Evolutionary conservation across 371 early-diverging fungal genomes (phyloP).

Genomic region (Zychaea mexicana): DNA sequence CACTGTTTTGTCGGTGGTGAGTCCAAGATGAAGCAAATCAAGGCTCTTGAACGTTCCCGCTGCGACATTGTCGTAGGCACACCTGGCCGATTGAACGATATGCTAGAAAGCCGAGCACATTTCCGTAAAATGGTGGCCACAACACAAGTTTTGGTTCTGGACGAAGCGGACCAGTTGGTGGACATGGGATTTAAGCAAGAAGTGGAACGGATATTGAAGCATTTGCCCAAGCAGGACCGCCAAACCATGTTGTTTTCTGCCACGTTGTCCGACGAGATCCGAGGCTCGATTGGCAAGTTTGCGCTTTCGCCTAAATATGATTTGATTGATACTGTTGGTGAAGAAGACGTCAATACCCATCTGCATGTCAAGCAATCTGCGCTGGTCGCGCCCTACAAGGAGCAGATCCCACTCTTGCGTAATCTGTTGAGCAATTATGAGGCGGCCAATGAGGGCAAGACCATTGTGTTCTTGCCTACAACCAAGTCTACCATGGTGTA

Average conservation of each 20-base stretch:
- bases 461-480: conserved; percentile 92
- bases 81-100: conserved; percentile 92
- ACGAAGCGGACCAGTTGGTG: conserved; percentile 98
- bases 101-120: conserved; percentile 66
- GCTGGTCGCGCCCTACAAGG: conserved; percentile 59
- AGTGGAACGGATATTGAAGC: conserved; percentile 78
- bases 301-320: conserved; percentile 78
- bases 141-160: conserved; percentile 85
- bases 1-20: conserved; percentile 93
- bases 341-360: conserved; percentile 80
- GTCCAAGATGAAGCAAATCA: conserved; percentile 63
- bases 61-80: conserved; percentile 94
- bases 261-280: conserved; percentile 89
- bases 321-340: conserved; percentile 85
- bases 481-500: conserved; percentile 80
- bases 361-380: conserved; percentile 79
- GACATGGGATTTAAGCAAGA: conserved; percentile 98
- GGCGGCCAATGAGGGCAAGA: conserved; percentile 66
- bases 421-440: conserved; percentile 63
- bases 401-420: conserved; percentile 66
- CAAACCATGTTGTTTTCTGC: conserved; percentile 99
- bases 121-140: conserved; percentile 63
- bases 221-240: conserved; percentile 77
- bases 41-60: conserved; percentile 59
- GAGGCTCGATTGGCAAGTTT: conserved; percentile 55